Evolutionary conservation across 306 rosid species (phyloP), one percentile per base, ranked within the genome.

Genomic region (Sesbania bispinosa): DNA sequence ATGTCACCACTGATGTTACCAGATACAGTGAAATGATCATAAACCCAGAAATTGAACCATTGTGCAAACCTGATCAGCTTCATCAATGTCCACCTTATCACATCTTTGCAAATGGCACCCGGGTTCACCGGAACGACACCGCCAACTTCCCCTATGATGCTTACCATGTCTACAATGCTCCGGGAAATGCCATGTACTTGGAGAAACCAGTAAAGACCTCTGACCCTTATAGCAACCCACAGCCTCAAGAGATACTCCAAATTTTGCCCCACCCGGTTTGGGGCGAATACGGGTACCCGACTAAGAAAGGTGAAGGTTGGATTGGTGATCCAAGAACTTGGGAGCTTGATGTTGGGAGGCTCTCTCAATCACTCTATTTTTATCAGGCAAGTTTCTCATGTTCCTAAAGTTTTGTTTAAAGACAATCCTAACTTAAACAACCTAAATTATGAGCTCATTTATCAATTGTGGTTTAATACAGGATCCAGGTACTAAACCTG

Each of bases 321-420:
- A 55, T 83, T 32, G 90, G 90, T 24, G 81, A 88, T 61, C 61
- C 87, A 6, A 88, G 76, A 70, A 88, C 81, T 1, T 88, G 93
- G 93, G 90, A 83, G 54, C 85, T 88, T 43, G 88, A 88, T 68
- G 88, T 81, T 77, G 90, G 93, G 55, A 88, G 84, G 69, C 63
- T 88, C 20, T 88, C 94, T 10, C 84, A 84, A 24, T 72, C 87
- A 39, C 94, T 85, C 6, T 76, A 84, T 64, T 88, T 88, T 50
- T 88, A 86, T 77, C 88, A 86, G 87, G 90, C 78, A 60, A 47
- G 80, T 16, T 51, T n/a, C 30, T 29, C 19, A 21, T 61, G 14
- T 15, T 46, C 10, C 14, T 30, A 19, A 14, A 30, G 4, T 16
- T 27, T 42, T 27, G 26, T 24, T 18, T 71, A 5, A 70, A 70